Evolutionary conservation across 441 rosid species (phyloP).

Genomic region (Pelargonium cotyledonis): DNA sequence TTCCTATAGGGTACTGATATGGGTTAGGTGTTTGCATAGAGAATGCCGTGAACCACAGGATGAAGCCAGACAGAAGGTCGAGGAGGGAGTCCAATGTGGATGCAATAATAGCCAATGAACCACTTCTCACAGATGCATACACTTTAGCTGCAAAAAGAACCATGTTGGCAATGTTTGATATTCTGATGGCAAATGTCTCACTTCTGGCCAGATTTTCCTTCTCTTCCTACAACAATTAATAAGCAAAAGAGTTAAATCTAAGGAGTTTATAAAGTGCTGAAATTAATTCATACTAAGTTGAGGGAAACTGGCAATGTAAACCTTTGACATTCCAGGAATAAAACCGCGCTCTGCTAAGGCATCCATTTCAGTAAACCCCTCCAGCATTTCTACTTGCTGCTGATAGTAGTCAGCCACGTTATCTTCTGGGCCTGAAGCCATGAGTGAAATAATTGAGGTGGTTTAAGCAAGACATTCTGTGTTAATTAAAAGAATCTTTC

Average conservation of each 20-base stretch:
- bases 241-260: background rate
- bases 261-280: background rate
- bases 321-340: constrained; percentile 30
- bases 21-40: constrained; percentile 46
- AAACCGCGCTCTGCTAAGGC: constrained; percentile 38
- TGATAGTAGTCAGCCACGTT: constrained; percentile 39
- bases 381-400: constrained; percentile 40
- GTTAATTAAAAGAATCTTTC: background rate
- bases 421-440: constrained; percentile 14
- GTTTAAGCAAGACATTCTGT: background rate
- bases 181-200: constrained; percentile 38
- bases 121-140: constrained; percentile 45
- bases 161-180: constrained; percentile 30
- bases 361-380: constrained; percentile 43
- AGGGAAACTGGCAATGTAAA: constrained; percentile 21
- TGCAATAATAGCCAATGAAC: constrained; percentile 58
- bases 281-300: background rate
- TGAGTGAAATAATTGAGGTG: background rate
- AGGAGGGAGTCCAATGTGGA: constrained; percentile 57
- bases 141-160: constrained; percentile 51
- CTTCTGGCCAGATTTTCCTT: constrained; percentile 31
- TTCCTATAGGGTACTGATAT: constrained; percentile 49
- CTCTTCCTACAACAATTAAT: constrained; percentile 31
- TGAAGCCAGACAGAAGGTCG: constrained; percentile 58
- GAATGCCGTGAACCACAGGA: constrained; percentile 47